phyloP scores from a whole-genome alignment of 1,139 yeast species.

The Petasospora fabianii region DNA sequence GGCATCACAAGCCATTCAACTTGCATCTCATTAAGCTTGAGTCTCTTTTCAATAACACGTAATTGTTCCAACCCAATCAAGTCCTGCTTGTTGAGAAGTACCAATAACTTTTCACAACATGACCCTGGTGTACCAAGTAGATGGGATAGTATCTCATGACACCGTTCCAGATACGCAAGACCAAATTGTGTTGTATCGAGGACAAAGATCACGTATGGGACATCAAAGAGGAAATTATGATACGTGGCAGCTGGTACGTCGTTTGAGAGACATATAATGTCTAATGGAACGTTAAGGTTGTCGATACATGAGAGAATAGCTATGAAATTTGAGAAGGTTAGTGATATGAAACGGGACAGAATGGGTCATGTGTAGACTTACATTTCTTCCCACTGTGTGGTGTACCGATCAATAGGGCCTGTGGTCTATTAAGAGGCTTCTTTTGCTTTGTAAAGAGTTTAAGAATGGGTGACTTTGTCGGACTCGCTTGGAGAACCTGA shows the following conservation, averaged over 20 bases:
- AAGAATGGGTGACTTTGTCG: constrained; percentile 7
- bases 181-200: constrained; percentile 19
- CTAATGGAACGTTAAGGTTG: constrained; percentile 13
- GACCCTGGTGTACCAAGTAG: constrained; percentile 7
- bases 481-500: constrained; percentile 15
- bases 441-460: constrained; percentile 6
- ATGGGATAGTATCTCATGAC: constrained; percentile 5
- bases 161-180: constrained; percentile 11
- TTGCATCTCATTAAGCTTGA: constrained; percentile 7
- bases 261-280: constrained; percentile 19
- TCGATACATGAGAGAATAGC: constrained; percentile 15
- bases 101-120: constrained; percentile 13
- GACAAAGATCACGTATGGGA: constrained; percentile 17
- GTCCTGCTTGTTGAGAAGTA: constrained; percentile 23
- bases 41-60: constrained; percentile 13
- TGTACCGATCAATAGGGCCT: constrained; percentile 17
- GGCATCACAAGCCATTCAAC: constrained; percentile 22
- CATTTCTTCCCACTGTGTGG: constrained; percentile 19
- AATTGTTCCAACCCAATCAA: constrained; percentile 8
- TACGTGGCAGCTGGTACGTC: constrained; percentile 19
- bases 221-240: constrained; percentile 20
- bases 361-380: constrained; percentile 3
- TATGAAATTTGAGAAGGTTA: neutral
- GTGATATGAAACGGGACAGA: neutral
- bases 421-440: constrained; percentile 1